Evolutionary conservation across 805 yeast species (phyloP).

Genomic region (Maudiozyma saulgeensis): DNA sequence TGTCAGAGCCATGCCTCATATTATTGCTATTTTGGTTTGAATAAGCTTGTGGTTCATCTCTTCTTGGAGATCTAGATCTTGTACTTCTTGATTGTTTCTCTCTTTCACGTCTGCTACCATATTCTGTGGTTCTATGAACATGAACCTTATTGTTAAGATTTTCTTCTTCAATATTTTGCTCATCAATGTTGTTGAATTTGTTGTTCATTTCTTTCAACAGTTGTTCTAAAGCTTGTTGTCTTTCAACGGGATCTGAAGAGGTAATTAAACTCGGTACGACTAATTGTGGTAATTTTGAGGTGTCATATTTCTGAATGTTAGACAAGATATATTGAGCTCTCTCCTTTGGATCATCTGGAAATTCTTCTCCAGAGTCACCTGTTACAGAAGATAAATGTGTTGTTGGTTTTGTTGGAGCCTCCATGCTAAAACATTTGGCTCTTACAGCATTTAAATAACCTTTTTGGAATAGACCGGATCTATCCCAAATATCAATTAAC

Average conservation of each 20-base stretch:
- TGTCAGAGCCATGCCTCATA: neutral
- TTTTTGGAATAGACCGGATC: constrained; percentile 65
- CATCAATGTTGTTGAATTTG: neutral
- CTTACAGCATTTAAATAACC: constrained; percentile 46
- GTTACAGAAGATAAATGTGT: constrained; percentile 15
- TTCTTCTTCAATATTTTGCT: constrained; percentile 11
- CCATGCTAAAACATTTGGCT: constrained; percentile 41
- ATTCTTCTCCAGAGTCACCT: constrained; percentile 44
- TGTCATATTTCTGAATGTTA: constrained; percentile 13
- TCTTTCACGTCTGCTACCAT: constrained; percentile 29
- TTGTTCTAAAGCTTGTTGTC: constrained; percentile 35
- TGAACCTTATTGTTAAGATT: neutral
- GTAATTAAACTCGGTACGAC: constrained; percentile 15
- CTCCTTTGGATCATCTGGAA: constrained; percentile 34
- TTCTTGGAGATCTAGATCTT: constrained; percentile 43
- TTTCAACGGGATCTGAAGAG: constrained; percentile 26
- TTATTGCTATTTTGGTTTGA: neutral
- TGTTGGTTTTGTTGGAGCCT: constrained; percentile 29
- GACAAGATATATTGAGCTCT: constrained; percentile 25
- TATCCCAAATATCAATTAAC: constrained; percentile 86
- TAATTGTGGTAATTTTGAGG: constrained; percentile 11
- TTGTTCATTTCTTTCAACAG: constrained; percentile 30
- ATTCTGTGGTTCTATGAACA: constrained; percentile 20
- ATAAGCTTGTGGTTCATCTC: neutral
- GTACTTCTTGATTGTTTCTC: constrained; percentile 32